Percentiles rank a stretch among this genome's conserved stretches.
phyloP scores from a whole-genome alignment of 2,329 filamentous ascomycete species.

The Colletotrichum orchidophilum region DNA sequence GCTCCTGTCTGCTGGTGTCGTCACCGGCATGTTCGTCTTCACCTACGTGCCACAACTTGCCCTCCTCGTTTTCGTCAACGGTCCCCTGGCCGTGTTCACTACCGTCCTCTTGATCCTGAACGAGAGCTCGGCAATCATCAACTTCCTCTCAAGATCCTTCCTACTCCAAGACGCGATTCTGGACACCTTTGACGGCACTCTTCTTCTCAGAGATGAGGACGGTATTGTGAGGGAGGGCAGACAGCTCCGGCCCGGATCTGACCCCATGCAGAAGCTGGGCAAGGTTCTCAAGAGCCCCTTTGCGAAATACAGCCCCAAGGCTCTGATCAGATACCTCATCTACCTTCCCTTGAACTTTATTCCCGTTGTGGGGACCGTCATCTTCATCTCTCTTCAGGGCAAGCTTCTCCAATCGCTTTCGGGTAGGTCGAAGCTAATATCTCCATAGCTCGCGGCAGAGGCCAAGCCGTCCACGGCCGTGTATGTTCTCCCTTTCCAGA shows the following conservation, averaged over 20 bases:
- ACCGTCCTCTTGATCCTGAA: conserved; percentile 74
- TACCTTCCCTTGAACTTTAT: conserved; percentile 95
- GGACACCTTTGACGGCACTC: conserved; percentile 86
- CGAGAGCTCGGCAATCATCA: conserved; percentile 68
- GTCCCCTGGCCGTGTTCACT: conserved; percentile 79
- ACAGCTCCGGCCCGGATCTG: conserved; percentile 71
- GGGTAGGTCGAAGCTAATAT: background rate
- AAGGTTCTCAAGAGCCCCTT: conserved; percentile 68
- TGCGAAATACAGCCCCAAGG: conserved; percentile 64
- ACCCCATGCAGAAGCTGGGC: conserved; percentile 66
- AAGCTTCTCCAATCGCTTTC: conserved; percentile 39
- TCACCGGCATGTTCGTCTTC: conserved; percentile 85
- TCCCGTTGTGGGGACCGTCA: conserved; percentile 82
- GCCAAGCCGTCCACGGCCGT: conserved; percentile 60
- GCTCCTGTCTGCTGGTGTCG: conserved; percentile 75
- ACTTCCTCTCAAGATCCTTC: conserved; percentile 71
- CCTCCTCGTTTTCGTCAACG: conserved; percentile 84
- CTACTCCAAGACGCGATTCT: conserved; percentile 83
- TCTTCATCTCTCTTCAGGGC: conserved; percentile 83
- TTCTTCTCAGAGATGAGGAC: conserved; percentile 60
- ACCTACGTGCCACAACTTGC: conserved; percentile 88
- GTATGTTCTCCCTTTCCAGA: conserved; percentile 49
- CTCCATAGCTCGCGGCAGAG: conserved; percentile 50
- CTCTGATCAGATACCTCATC: conserved; percentile 81
- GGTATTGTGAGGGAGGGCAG: conserved; percentile 78